phyloP scores from a whole-genome alignment of 1,284 basidiomycete genomes.

The Agroathelia rolfsii region DNA sequence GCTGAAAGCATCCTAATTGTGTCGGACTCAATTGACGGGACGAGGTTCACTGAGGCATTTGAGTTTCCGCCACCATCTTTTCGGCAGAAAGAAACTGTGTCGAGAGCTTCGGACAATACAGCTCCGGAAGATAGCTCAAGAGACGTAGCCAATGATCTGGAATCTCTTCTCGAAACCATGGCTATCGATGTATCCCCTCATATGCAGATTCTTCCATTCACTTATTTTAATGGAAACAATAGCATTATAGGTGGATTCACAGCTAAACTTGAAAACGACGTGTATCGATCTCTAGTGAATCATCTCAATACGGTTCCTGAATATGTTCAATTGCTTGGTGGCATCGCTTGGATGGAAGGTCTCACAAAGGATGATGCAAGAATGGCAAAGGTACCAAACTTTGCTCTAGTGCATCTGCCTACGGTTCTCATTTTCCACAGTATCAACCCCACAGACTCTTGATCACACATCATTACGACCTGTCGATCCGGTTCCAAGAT shows the following conservation, averaged over 20 bases:
- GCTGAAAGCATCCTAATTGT: slow-evolving; percentile 55
- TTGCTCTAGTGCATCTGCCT: not conserved
- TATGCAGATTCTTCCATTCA: slow-evolving; percentile 27
- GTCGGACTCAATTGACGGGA: slow-evolving; percentile 29
- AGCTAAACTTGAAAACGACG: slow-evolving; percentile 32
- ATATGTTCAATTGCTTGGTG: no score
- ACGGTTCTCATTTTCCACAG: slow-evolving; percentile 19
- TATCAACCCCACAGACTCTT: slow-evolving; percentile 61
- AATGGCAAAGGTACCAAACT: slow-evolving; percentile 8
- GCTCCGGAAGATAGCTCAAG: slow-evolving; percentile 11
- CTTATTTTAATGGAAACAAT: slow-evolving; percentile 29
- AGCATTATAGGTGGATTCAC: slow-evolving; percentile 33
- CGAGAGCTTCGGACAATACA: no score
- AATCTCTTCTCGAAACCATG: slow-evolving; percentile 32
- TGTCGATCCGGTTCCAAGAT: slow-evolving; percentile 59
- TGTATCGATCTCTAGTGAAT: no score
- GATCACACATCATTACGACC: slow-evolving; percentile 55
- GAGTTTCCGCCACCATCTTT: slow-evolving; percentile 51
- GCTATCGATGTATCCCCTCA: slow-evolving; percentile 30
- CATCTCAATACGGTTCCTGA: slow-evolving; percentile 15
- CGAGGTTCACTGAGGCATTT: slow-evolving; percentile 37
- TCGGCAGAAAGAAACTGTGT: slow-evolving; percentile 12
- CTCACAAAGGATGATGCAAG: slow-evolving; percentile 8
- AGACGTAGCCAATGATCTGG: slow-evolving; percentile 27
- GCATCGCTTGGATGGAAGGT: no score